These are phyloP conservation scores for Gaeumannomyces sp. DNA, from an alignment of 2,329 filamentous ascomycete genomes.

Conservation along the genomic window DNA sequence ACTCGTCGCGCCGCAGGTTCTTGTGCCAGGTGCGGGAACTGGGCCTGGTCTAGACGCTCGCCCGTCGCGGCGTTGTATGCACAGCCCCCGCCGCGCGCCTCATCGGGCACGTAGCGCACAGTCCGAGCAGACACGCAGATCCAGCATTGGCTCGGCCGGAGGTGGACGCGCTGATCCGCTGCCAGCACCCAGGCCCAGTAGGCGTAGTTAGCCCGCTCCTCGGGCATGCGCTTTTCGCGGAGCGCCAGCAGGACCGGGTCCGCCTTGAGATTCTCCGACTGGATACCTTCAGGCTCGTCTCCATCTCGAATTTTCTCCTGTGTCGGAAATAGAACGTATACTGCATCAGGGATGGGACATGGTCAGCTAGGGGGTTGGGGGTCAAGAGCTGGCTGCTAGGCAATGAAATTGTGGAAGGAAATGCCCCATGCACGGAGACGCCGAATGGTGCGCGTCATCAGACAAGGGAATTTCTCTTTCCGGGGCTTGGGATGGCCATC, in stretches of 20 bases:
- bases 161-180: constrained; percentile 45
- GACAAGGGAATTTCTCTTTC: neutral
- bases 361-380: neutral
- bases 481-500: neutral
- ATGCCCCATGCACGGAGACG: neutral
- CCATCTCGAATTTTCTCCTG: constrained; percentile 44
- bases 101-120: constrained; percentile 41
- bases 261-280: constrained; percentile 54
- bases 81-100: constrained; percentile 25
- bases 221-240: constrained; percentile 49
- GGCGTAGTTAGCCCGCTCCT: constrained; percentile 55
- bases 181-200: constrained; percentile 53
- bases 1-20: constrained; percentile 45
- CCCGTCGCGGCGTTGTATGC: constrained; percentile 37
- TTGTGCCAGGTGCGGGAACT: constrained; percentile 52
- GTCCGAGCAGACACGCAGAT: constrained; percentile 51
- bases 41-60: constrained; percentile 34
- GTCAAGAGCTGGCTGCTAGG: neutral
- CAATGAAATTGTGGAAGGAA: neutral
- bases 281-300: constrained; percentile 33
- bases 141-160: constrained; percentile 53
- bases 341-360: constrained; percentile 26
- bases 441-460: neutral
- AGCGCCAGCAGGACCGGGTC: constrained; percentile 58
- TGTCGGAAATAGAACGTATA: constrained; percentile 54